Evolutionary conservation across 2,329 filamentous ascomycete genomes (phyloP), one percentile per base, ranked within the genome.

Genomic region (Penicillium frequentans): DNA sequence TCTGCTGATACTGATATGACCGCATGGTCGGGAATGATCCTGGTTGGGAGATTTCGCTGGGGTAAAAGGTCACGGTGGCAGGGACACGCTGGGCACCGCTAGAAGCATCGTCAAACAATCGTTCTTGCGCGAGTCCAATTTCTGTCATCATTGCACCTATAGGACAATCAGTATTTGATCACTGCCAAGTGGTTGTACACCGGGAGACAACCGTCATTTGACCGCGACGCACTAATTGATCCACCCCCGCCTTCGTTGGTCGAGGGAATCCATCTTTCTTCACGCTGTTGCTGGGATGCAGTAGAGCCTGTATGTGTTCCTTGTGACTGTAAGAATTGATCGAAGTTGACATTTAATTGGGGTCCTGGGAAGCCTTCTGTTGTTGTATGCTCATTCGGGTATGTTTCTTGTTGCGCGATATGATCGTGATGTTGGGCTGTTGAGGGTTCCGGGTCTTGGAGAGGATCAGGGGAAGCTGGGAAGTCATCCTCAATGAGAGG

Each of bases 301-400:
- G 73, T 70, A 23, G 64, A 13, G 5, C 42, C 43, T 1, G 26
- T 39, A 11, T 61, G 61, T 7, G 24, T 43, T 27, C 68, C 67
- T 47, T 72, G 73, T 0, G 72, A 70, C 46, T 73, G 68, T 9
- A 77, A 46, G 31, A 72, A 77, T n/a, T 70, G 62, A 55, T 77
- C 73, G 27, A 76, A 76, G 54, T 75, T 70, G 23, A 77, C 64
- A 8, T 57, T 62, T 2, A 75, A 53, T 16, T 70, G 64, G 13
- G 58, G 60, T 9, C 61, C 63, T 11, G 60, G 49, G 39, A 51
- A 51, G 19, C 65, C 56, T 13, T 46, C 52, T 9, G 46, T 47
- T 27, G 19, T 10, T 11, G 35, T 39, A 10, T 54, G 35, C 50
- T 60, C 57, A 11, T 54, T 49, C 46, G 54, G 52, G 48, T 56